Evolutionary conservation across 2,329 filamentous ascomycete genomes (phyloP).

Genomic region (Fusarium sp.): DNA sequence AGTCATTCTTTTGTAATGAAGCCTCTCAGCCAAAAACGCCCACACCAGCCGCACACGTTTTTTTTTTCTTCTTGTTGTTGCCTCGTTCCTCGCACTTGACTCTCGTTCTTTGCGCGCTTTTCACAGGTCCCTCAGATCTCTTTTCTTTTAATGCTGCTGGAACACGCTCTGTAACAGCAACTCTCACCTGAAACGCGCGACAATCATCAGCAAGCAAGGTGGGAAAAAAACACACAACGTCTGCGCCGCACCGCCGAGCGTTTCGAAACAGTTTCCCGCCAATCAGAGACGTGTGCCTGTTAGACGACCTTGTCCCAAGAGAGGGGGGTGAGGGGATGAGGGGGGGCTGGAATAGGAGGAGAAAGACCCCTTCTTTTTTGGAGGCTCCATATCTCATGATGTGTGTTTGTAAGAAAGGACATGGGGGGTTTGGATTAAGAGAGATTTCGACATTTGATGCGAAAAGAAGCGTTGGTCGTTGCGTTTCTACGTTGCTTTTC

Average conservation of each 20-base stretch:
- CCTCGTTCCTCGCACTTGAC: neutral
- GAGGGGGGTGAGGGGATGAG: neutral
- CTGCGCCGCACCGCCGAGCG: slow-evolving; percentile 32
- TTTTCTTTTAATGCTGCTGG: neutral
- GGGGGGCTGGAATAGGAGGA: neutral
- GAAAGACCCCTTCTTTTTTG: neutral
- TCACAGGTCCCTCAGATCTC: neutral
- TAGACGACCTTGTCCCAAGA: slow-evolving; percentile 1
- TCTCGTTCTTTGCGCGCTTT: slow-evolving; percentile 6
- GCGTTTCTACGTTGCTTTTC: neutral
- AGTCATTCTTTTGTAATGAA: slow-evolving; percentile 7
- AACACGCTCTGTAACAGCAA: slow-evolving; percentile 32
- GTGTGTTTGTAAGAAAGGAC: neutral
- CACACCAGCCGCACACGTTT: slow-evolving; percentile 5
- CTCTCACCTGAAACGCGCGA: slow-evolving; percentile 31
- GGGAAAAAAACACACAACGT: slow-evolving; percentile 16
- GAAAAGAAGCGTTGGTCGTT: slow-evolving; percentile 8
- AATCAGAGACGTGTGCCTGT: slow-evolving; percentile 25
- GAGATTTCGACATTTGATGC: neutral
- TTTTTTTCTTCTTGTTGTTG: no score
- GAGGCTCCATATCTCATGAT: slow-evolving; percentile 28
- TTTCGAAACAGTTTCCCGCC: slow-evolving; percentile 44
- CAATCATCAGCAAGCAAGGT: slow-evolving; percentile 16
- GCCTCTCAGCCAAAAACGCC: slow-evolving; percentile 1
- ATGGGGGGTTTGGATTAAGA: neutral